These are phyloP conservation scores for Saururus chinensis DNA, from an alignment of 164 flowering plant species.

Conservation along the genomic window DNA sequence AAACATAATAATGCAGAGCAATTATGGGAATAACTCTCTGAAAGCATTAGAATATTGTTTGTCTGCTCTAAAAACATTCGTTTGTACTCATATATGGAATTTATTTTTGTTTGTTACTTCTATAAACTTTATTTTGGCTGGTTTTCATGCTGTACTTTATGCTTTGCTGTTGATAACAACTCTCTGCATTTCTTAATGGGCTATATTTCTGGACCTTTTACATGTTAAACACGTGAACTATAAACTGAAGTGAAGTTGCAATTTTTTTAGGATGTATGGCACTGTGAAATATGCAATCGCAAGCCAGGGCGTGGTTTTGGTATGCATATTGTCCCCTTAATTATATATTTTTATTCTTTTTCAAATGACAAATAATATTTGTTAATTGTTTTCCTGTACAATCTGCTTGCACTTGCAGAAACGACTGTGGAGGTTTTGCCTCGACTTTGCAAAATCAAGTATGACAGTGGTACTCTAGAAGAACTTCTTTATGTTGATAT, in stretches of 20 bases:
- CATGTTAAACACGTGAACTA: neutral
- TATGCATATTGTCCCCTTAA: slow-evolving; percentile 22
- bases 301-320: slow-evolving; percentile 99
- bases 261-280: slow-evolving; percentile 92
- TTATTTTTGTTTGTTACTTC: too few relatives aligned
- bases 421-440: slow-evolving; percentile 97
- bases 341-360: neutral
- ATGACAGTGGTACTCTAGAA: slow-evolving; percentile 97
- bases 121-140: too few relatives aligned
- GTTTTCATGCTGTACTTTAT: too few relatives aligned
- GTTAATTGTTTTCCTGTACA: neutral
- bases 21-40: too few relatives aligned
- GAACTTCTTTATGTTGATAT: slow-evolving; percentile 97
- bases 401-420: slow-evolving; percentile 34
- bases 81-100: too few relatives aligned
- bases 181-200: too few relatives aligned
- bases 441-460: slow-evolving; percentile 93
- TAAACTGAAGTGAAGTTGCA: neutral
- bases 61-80: too few relatives aligned
- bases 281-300: slow-evolving; percentile 96
- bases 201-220: neutral
- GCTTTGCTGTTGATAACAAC: too few relatives aligned
- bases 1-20: too few relatives aligned
- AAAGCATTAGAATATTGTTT: too few relatives aligned
- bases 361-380: too few relatives aligned